Evolutionary conservation across 345 rosid species (phyloP).

Genomic region (Populus ilicifolia): DNA sequence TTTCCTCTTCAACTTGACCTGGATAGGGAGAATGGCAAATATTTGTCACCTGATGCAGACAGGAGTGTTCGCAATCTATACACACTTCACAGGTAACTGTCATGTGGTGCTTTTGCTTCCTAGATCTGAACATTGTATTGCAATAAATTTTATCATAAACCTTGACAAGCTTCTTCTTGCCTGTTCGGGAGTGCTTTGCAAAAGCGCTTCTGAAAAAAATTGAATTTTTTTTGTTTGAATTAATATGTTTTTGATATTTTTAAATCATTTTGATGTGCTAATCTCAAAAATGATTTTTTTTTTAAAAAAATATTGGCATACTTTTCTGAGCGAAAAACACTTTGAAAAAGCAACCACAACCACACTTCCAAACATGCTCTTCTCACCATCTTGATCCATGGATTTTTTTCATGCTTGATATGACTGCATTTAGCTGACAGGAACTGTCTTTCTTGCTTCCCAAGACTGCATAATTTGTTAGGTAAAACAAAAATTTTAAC

Average conservation of each 20-base stretch:
- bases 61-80: conserved; percentile 88
- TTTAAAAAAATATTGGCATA: too few relatives aligned
- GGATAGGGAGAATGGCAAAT: conserved; percentile 77
- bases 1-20: conserved; percentile 97
- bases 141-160: not conserved
- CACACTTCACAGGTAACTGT: conserved; percentile 73
- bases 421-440: not conserved
- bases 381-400: not conserved
- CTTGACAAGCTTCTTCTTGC: not conserved
- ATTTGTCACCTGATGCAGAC: conserved; percentile 87
- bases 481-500: not conserved
- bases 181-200: too few relatives aligned
- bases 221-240: too few relatives aligned
- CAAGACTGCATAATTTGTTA: not conserved
- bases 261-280: too few relatives aligned
- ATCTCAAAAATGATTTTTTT: too few relatives aligned
- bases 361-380: too few relatives aligned
- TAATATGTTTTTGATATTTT: too few relatives aligned
- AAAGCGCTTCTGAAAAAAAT: too few relatives aligned
- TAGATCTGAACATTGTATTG: not conserved
- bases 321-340: too few relatives aligned
- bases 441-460: not conserved
- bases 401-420: not conserved
- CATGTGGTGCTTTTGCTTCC: not conserved
- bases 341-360: too few relatives aligned